Evolutionary conservation across 768 basidiomycete species (phyloP).

Genomic region (Collybiopsis confluens): DNA sequence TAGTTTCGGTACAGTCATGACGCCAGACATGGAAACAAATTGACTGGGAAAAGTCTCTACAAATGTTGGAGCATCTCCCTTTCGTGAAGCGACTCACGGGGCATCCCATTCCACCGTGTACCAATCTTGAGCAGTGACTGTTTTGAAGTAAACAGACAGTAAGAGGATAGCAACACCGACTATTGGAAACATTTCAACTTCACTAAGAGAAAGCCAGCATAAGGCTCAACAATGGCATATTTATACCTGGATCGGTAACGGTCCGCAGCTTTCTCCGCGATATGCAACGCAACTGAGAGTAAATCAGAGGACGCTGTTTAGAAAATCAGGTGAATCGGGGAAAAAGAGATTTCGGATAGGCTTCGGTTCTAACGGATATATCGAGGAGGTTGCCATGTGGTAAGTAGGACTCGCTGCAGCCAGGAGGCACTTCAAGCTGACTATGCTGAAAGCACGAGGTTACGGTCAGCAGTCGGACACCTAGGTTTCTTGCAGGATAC

Average conservation of each 20-base stretch:
- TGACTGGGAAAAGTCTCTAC: constrained; percentile 5
- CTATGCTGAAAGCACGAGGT: no score
- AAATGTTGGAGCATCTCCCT: not conserved
- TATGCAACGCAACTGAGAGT: no score
- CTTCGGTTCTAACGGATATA: not conserved
- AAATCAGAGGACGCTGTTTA: no score
- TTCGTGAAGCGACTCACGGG: constrained; percentile 8
- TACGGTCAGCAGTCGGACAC: no score
- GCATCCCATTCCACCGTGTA: constrained; percentile 25
- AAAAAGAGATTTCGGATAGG: not conserved
- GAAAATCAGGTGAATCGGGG: not conserved
- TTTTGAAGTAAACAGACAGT: constrained; percentile 9
- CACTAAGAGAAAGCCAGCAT: no score
- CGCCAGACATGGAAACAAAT: constrained; percentile 22
- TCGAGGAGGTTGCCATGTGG: not conserved
- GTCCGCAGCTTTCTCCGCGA: no score
- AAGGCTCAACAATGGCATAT: no score
- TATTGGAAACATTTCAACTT: not conserved
- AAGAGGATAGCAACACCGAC: not conserved
- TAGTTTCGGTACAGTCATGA: constrained; percentile 21
- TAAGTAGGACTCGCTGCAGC: not conserved
- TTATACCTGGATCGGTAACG: no score
- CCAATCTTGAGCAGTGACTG: constrained; percentile 19
- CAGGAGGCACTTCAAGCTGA: no score
- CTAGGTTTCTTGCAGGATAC: no score